Evolutionary conservation across 2,329 filamentous ascomycete species (phyloP), one percentile per base, ranked within the genome.

Genomic region (Ceratocystis ficicola): DNA sequence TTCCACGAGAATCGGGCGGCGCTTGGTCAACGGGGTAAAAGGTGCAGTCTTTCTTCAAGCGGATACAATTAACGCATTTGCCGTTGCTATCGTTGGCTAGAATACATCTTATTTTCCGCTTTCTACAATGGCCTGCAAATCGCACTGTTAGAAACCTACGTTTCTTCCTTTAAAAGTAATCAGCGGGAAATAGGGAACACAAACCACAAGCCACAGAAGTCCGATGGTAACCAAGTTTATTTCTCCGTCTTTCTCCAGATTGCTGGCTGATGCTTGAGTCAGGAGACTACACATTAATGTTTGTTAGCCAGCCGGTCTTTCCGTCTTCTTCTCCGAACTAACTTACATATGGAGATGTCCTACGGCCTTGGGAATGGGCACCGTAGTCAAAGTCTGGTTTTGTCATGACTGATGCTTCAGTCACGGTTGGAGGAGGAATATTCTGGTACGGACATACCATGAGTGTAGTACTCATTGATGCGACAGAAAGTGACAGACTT

Each of bases 161-260:
- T n/a, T 10, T 6, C 10, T 57, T 28, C 6, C 22, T 30, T 15
- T 2, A 12, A 5, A 22, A 32, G 1, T 22, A 57, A 28, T 3
- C 6, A 28, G 17, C 22, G 48, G n/a, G 44, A 44, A 22, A 22
- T 8, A n/a, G 28, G 52, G 66, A 36, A 20, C 46, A 85, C 92
- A 84, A 83, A 97, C 93, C 88, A 79, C 93, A 97, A 71, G 93
- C 94, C 71, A 96, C 90, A 57, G 92, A 95, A 44, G 91, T 96
- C 72, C 93, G 85, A 77, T 96, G 93, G 74, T 97, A 97, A 48
- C 93, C 93, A 68, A 97, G 81, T 76, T 95, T 96, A 75, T 96
- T 96, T 73, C 92, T 85, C 68, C 78, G 81, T 75, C 81, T 84
- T 67, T 84, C 81, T 44, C 74, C 76, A n/a, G 76, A 70, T 36